Evolutionary conservation across 805 yeast genomes (phyloP).

Genomic region (Candida tammaniensis): DNA sequence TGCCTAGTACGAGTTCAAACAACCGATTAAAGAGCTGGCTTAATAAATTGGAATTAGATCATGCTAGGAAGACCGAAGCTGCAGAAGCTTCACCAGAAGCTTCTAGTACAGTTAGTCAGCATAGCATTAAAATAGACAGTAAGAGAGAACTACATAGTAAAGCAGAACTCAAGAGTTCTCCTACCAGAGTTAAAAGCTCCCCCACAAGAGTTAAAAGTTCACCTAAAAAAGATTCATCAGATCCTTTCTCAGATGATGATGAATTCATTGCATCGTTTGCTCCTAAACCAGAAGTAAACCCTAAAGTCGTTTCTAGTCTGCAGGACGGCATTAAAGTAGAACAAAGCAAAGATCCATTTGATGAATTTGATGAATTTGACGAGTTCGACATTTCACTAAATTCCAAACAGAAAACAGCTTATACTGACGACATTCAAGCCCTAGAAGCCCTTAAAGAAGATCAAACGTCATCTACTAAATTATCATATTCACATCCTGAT

Average conservation of each 20-base stretch:
- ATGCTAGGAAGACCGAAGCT: too few species aligned
- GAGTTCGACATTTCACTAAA: slow-evolving; percentile 1
- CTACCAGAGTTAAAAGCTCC: background rate
- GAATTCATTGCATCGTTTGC: slow-evolving; percentile 8
- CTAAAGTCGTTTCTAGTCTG: slow-evolving; percentile 2
- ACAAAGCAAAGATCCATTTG: slow-evolving; percentile 1
- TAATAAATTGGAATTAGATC: slow-evolving; percentile 18
- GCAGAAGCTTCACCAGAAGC: background rate
- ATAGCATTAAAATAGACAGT: too few species aligned
- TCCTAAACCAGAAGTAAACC: background rate
- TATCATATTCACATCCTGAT: slow-evolving; percentile 43
- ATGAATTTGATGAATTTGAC: slow-evolving; percentile 5
- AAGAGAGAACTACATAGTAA: too few species aligned
- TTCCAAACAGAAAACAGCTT: background rate
- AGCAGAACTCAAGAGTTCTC: too few species aligned
- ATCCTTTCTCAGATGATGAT: slow-evolving; percentile 21
- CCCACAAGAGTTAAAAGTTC: slow-evolving; percentile 1
- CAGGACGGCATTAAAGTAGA: slow-evolving; percentile 11
- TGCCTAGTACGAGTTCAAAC: slow-evolving; percentile 5
- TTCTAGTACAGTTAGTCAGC: too few species aligned
- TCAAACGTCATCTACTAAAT: slow-evolving; percentile 3
- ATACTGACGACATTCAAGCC: slow-evolving; percentile 1
- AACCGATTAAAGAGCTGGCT: slow-evolving; percentile 23
- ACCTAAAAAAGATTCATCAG: slow-evolving; percentile 7
- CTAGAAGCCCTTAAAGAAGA: slow-evolving; percentile 2